A percentile compares a stretch with the other conserved stretches of the same genome.
These are phyloP conservation scores for Agaricus blazei DNA, from an alignment of 768 basidiomycete species.

Conservation along the genomic window DNA sequence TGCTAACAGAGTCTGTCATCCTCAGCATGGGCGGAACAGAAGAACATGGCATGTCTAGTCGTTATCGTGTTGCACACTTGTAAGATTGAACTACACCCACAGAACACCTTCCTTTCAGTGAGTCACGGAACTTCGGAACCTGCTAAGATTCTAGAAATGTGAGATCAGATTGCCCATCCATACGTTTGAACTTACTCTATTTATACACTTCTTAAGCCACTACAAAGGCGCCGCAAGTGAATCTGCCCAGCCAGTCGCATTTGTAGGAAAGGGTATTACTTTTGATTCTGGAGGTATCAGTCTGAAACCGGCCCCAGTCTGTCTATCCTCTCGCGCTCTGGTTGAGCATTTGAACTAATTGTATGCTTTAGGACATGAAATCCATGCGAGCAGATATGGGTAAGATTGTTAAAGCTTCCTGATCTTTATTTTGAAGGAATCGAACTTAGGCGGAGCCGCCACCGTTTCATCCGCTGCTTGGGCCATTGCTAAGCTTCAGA, in stretches of 20 bases:
- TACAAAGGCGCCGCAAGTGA: conserved; percentile 70
- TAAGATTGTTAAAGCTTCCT: conserved; percentile 12
- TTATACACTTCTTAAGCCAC: conserved; percentile 38
- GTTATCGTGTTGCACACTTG: not conserved
- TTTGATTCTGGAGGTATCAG: conserved; percentile 89
- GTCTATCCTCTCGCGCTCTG: conserved; percentile 16
- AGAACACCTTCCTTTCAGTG: conserved; percentile 86
- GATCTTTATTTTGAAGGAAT: not conserved
- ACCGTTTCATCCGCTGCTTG: conserved; percentile 66
- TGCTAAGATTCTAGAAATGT: conserved; percentile 86
- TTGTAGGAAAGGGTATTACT: conserved; percentile 88
- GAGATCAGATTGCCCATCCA: conserved; percentile 10
- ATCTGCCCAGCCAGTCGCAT: conserved; percentile 56
- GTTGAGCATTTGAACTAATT: not conserved
- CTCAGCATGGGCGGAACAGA: conserved; percentile 74
- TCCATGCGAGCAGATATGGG: conserved; percentile 88
- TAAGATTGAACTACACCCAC: not conserved
- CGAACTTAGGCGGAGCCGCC: conserved; percentile 63
- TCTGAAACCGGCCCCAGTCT: conserved; percentile 67
- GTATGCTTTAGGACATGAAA: conserved; percentile 60
- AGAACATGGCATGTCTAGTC: conserved; percentile 62
- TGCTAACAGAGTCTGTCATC: not conserved
- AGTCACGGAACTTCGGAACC: conserved; percentile 79
- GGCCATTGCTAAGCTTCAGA: conserved; percentile 73
- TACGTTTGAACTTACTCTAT: no score